Percentiles rank a stretch among this genome's conserved stretches.
Conservation (phyloP, 2,329 filamentous ascomycete genomes). For the Aspergillus amoenus region DNA sequence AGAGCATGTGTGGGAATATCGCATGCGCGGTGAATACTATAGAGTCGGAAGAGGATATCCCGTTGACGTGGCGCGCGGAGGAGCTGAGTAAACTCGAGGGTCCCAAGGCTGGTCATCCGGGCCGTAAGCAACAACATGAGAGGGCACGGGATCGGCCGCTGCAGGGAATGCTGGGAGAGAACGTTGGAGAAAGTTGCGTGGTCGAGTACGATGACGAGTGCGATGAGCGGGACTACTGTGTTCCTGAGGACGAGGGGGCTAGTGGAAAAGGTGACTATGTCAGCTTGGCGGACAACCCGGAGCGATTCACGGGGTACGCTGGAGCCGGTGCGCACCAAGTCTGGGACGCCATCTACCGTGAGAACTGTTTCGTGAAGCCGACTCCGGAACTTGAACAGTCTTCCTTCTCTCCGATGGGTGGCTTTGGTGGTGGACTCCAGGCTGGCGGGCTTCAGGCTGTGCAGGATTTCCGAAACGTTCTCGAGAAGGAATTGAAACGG, state of each 20-base stretch:
- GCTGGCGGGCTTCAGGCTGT: slow-evolving; percentile 52
- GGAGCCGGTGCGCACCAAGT: slow-evolving; percentile 83
- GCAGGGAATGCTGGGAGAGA: slow-evolving; percentile 76
- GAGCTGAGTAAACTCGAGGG: slow-evolving; percentile 91
- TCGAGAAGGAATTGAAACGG: slow-evolving; percentile 47
- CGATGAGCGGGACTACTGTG: slow-evolving; percentile 94
- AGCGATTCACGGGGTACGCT: slow-evolving; percentile 91
- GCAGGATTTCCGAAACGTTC: slow-evolving; percentile 60
- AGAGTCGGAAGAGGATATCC: slow-evolving; percentile 93
- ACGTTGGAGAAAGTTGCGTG: slow-evolving; percentile 92
- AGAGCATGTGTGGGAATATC: slow-evolving; percentile 94
- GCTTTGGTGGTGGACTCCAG: no score
- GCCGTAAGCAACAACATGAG: slow-evolving; percentile 69
- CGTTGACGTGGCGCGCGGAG: slow-evolving; percentile 84
- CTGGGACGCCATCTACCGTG: slow-evolving; percentile 94
- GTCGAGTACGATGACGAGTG: slow-evolving; percentile 97
- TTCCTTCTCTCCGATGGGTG: slow-evolving; percentile 35
- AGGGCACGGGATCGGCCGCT: slow-evolving; percentile 69
- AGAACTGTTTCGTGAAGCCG: slow-evolving; percentile 82
- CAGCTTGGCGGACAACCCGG: slow-evolving; percentile 86
- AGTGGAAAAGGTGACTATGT: slow-evolving; percentile 92
- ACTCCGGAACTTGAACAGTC: slow-evolving; percentile 29
- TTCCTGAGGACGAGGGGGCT: slow-evolving; percentile 89
- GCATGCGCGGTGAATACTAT: slow-evolving; percentile 94
- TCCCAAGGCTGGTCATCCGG: slow-evolving; percentile 85